Conservation (phyloP, 352 stramenopile genomes). For the Blastocystis sp. region DNA sequence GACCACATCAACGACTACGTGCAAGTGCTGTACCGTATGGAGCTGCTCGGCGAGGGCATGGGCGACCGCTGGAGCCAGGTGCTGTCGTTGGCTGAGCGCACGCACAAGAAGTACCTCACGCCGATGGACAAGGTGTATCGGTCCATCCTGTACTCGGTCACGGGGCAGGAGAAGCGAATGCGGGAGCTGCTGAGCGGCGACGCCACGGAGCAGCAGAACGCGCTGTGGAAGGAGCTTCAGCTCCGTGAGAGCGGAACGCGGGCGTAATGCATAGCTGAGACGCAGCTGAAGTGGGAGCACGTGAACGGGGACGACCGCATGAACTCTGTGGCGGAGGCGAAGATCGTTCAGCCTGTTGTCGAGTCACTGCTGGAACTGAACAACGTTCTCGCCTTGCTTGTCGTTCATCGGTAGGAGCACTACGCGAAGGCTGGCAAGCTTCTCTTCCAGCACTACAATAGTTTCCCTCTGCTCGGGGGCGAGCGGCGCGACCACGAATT, state of each 20-base stretch:
- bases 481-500: constrained; percentile 12
- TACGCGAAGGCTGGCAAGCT: not conserved
- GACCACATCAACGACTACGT: constrained; percentile 53
- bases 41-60: constrained; percentile 45
- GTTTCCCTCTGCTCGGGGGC: constrained; percentile 1
- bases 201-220: not conserved
- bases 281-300: constrained; percentile 45
- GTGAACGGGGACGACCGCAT: constrained; percentile 30
- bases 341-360: not conserved
- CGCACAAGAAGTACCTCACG: constrained; percentile 1
- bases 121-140: constrained; percentile 30
- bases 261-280: not conserved
- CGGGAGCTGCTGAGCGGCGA: not conserved
- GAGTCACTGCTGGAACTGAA: constrained; percentile 33
- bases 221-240: constrained; percentile 21
- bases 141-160: constrained; percentile 21
- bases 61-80: constrained; percentile 39
- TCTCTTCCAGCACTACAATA: not conserved
- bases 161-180: not conserved
- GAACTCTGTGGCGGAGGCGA: not conserved
- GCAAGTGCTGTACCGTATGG: constrained; percentile 12
- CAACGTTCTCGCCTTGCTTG: not conserved
- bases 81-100: not conserved
- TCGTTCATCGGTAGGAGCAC: not conserved
- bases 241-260: not conserved